Conservation (phyloP, 768 basidiomycete species). For the Tulasnella sp. region DNA sequence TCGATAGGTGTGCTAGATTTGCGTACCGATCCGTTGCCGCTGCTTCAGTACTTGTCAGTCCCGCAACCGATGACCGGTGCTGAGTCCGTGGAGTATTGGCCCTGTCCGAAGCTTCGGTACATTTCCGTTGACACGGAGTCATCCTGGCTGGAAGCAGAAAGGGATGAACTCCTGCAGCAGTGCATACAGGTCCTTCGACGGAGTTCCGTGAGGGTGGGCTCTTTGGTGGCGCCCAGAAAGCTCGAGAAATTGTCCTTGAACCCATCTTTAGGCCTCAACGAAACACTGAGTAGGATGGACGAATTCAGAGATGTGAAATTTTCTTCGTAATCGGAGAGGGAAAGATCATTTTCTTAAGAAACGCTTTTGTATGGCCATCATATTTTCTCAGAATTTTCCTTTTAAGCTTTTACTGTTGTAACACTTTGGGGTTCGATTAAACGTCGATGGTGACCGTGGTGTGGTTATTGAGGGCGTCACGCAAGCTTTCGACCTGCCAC, state of each 20-base stretch:
- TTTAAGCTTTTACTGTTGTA: background rate
- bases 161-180: background rate
- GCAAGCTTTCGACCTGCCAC: too few species aligned
- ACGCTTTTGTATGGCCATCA: background rate
- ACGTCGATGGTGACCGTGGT: background rate
- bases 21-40: background rate
- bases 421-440: too few species aligned
- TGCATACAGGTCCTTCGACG: background rate
- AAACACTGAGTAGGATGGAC: background rate
- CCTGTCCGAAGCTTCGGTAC: background rate
- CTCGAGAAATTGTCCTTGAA: background rate
- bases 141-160: background rate
- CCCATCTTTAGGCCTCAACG: background rate
- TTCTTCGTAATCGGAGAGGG: background rate
- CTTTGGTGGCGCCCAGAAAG: background rate
- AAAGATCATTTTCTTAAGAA: background rate
- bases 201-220: background rate
- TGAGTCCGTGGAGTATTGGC: background rate
- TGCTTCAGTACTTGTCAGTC: background rate
- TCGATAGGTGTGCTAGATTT: background rate
- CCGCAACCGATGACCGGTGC: background rate
- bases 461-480: background rate
- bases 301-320: background rate
- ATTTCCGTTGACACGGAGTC: background rate
- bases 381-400: background rate